Evolutionary conservation across 164 flowering plant species (phyloP).

Genomic region (Houttuynia cordata): DNA sequence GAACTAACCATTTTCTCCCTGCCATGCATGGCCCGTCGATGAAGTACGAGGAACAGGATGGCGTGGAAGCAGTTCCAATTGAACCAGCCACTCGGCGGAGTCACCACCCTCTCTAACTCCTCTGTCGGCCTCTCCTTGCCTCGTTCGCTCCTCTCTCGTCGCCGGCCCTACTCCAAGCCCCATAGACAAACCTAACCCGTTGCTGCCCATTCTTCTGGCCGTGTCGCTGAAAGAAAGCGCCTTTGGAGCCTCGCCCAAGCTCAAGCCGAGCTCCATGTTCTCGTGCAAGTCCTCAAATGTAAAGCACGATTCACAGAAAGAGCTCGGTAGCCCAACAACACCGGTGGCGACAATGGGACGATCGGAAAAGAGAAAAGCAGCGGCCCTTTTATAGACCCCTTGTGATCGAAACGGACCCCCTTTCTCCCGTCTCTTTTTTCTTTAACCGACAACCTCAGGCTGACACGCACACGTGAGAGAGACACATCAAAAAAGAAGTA

Average conservation of each 20-base stretch:
- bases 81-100: conserved; percentile 27
- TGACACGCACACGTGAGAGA: conserved; percentile 10
- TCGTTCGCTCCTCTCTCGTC: conserved; percentile 3
- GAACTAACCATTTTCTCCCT: conserved; percentile 31
- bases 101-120: conserved; percentile 5
- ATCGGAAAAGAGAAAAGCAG: conserved; percentile 7
- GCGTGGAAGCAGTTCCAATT: conserved; percentile 45
- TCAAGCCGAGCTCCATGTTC: conserved; percentile 55
- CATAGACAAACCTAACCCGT: conserved; percentile 33
- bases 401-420: background rate
- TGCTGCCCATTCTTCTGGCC: conserved; percentile 8
- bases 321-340: too few species aligned
- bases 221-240: conserved; percentile 26
- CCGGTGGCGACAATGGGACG: background rate
- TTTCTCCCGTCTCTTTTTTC: conserved; percentile 1
- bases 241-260: conserved; percentile 42
- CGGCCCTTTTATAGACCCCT: conserved; percentile 8
- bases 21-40: conserved; percentile 21
- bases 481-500: background rate
- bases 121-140: conserved; percentile 1
- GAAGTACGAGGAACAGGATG: conserved; percentile 24
- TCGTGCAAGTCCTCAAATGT: background rate
- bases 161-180: conserved; percentile 18
- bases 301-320: too few species aligned
- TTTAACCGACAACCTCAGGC: conserved; percentile 45